phyloP scores from a whole-genome alignment of 371 early-diverging fungal species.

The Saksenaea oblongispora region DNA sequence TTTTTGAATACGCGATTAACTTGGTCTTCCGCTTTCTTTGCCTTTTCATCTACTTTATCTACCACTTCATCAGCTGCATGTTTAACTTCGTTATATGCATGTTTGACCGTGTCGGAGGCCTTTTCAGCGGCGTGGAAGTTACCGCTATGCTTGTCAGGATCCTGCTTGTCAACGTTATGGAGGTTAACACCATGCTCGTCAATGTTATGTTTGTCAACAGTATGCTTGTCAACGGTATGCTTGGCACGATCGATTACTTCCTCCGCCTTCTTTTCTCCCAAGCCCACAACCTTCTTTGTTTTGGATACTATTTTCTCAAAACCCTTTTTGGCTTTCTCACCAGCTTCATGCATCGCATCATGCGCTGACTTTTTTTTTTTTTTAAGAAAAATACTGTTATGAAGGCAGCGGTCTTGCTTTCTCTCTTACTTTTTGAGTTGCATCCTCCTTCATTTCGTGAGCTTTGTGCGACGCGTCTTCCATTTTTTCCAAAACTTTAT shows the following conservation, averaged over 20 bases:
- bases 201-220: background rate
- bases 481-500: constrained; percentile 11
- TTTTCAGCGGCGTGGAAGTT: background rate
- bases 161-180: too few species aligned
- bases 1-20: background rate
- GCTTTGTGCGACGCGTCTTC: constrained; percentile 12
- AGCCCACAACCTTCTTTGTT: constrained; percentile 15
- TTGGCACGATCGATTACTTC: background rate
- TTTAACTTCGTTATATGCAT: too few species aligned
- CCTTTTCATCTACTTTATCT: background rate
- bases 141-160: too few species aligned
- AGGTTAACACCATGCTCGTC: too few species aligned
- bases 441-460: constrained; percentile 7
- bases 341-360: background rate
- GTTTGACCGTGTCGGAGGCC: too few species aligned
- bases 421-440: constrained; percentile 10
- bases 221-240: background rate
- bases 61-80: background rate
- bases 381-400: constrained; percentile 7
- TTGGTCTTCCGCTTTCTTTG: background rate
- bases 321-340: constrained; percentile 12
- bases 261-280: constrained; percentile 13
- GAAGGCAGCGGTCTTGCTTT: background rate
- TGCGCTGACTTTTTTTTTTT: background rate
- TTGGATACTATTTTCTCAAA: constrained; percentile 5